phyloP scores from a whole-genome alignment of 1,139 yeast species.

The Hyphopichia fennica region DNA sequence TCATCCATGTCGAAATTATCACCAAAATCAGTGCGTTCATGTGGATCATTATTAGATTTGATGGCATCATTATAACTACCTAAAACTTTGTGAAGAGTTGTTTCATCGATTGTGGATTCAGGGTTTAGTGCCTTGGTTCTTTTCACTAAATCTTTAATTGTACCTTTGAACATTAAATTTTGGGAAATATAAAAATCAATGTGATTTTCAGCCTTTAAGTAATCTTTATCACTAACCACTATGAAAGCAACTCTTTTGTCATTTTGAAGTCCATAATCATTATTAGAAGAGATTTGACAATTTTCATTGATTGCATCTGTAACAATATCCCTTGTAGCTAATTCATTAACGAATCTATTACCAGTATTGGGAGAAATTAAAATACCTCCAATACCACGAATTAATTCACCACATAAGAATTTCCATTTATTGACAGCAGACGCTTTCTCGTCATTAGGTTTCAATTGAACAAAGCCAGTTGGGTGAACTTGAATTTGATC shows the following conservation, averaged over 20 bases:
- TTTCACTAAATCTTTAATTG: conserved; percentile 17
- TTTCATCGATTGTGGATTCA: conserved; percentile 7
- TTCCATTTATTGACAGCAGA: conserved; percentile 21
- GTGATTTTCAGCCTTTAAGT: conserved; percentile 26
- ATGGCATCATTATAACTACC: conserved; percentile 12
- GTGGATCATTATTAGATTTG: conserved; percentile 13
- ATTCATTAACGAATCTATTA: conserved; percentile 33
- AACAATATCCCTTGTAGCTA: conserved; percentile 33
- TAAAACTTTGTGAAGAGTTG: conserved; percentile 12
- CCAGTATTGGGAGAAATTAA: conserved; percentile 31
- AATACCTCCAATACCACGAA: conserved; percentile 42
- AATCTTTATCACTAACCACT: conserved; percentile 26
- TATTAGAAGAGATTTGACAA: conserved; percentile 17
- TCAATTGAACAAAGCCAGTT: conserved; percentile 34
- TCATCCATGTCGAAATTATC: conserved; percentile 10
- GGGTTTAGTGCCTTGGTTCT: conserved; percentile 16
- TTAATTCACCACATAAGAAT: conserved; percentile 37
- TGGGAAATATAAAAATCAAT: conserved; percentile 30
- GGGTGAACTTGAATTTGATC: conserved; percentile 41
- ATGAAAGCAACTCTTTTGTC: conserved; percentile 23
- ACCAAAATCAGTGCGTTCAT: conserved; percentile 24
- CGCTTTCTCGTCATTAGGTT: conserved; percentile 8
- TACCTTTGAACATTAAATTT: conserved; percentile 27
- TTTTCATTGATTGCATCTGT: conserved; percentile 24
- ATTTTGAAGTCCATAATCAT: conserved; percentile 7